Evolutionary conservation across 495 filamentous ascomycete species (phyloP), one percentile per base, ranked within the genome.

Genomic region (Cercophora samala): DNA sequence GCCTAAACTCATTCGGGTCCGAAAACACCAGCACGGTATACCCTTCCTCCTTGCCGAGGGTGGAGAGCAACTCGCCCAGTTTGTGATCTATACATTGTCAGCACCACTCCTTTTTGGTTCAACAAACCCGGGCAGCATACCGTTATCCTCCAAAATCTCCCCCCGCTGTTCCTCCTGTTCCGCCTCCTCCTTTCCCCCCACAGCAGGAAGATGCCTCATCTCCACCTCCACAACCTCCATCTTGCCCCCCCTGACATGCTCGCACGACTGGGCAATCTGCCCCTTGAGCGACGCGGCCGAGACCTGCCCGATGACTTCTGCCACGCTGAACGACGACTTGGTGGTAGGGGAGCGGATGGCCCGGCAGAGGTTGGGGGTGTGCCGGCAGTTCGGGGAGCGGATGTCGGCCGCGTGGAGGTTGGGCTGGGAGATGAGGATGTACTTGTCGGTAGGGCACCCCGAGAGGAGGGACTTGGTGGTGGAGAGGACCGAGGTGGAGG

Each of bases 391-490:
- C 22, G 52, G 5, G 9, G 19, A 21, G 53, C 84, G 84, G 60
- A 97, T 80, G 72, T 88, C 85, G 65, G 80, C 81, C 61, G 87
- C 86, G 72, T 91, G 86, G 52, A 93, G 80, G 63, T 91, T 89
- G 4, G 92, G 91, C 70, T 96, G 92, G 21, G 86, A 87, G 63
- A 94, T 86, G 68, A 98, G 78, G 74, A 97, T 79, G 82, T 97
- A 97, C 55, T 85, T 86, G 37, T 89, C 84, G 3, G 91, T 92
- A 1, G 87, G 86, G 75, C 93, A 97, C n/a, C 73, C 72, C 13
- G 79, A 80, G 29, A 97, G 85, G 26, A 85, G 69, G 26, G 77
- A 63, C 68, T 82, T 77, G 9, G 80, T 74, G 5, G 74, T 67
- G 18, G 70, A 61, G 24, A 84, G 60, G 19, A 86, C 77, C 13